phyloP scores from a whole-genome alignment of 2,329 filamentous ascomycete genomes.

The Onygena corvina region DNA sequence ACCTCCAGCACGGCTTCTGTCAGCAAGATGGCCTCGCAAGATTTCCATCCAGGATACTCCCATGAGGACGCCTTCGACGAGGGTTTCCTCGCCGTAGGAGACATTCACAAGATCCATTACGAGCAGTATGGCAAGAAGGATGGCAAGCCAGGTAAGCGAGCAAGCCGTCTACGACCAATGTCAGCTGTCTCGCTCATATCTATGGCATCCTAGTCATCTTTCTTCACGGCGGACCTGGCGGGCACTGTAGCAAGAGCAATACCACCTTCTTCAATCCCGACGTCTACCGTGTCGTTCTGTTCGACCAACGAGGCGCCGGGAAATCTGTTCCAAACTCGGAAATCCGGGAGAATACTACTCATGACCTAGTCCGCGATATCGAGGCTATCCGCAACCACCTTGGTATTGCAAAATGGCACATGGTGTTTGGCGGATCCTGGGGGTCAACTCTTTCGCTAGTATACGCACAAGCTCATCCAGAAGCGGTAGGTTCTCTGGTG shows the following conservation, averaged over 20 bases:
- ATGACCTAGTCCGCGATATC: constrained; percentile 36
- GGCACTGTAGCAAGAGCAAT: constrained; percentile 25
- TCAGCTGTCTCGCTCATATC: not conserved
- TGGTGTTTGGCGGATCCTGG: constrained; percentile 31
- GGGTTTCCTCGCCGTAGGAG: constrained; percentile 24
- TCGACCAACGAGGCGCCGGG: constrained; percentile 39
- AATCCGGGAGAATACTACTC: constrained; percentile 32
- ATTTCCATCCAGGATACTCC: constrained; percentile 18
- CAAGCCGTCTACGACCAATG: not conserved
- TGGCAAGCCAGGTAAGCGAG: constrained; percentile 27
- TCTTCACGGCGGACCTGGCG: constrained; percentile 38
- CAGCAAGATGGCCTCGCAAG: not conserved
- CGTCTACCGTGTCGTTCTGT: constrained; percentile 36
- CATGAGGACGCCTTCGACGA: constrained; percentile 27
- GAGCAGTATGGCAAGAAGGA: constrained; percentile 30
- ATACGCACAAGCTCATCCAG: constrained; percentile 36
- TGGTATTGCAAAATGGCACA: constrained; percentile 33
- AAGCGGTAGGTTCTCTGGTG: constrained; percentile 29
- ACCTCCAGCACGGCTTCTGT: not conserved
- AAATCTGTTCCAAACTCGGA: constrained; percentile 33
- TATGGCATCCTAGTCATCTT: constrained; percentile 26
- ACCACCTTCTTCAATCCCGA: constrained; percentile 35
- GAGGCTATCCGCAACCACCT: constrained; percentile 35
- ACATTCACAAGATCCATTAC: constrained; percentile 29
- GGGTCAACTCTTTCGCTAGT: constrained; percentile 32